Evolutionary conservation across 768 basidiomycete genomes (phyloP).

Genomic region (Paxillus ammoniavirescens): DNA sequence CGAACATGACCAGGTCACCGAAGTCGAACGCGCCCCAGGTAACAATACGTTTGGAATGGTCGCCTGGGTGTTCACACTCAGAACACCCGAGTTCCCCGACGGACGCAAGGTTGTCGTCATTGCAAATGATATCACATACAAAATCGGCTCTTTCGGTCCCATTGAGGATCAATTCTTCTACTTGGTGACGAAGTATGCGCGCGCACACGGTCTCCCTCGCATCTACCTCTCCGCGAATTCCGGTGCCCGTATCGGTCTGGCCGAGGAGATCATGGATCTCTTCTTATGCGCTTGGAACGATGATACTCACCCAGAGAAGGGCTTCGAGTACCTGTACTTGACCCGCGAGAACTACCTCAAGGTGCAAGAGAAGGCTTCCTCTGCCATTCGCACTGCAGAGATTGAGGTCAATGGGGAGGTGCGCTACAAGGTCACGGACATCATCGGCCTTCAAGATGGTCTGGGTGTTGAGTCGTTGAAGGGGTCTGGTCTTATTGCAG

Average conservation of each 20-base stretch:
- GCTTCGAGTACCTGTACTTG: constrained; percentile 93
- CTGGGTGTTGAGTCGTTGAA: constrained; percentile 94
- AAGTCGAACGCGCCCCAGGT: constrained; percentile 90
- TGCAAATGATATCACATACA: constrained; percentile 98
- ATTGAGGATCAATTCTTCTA: constrained; percentile 95
- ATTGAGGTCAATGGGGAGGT: constrained; percentile 84
- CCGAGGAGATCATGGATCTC: constrained; percentile 84
- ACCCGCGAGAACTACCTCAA: constrained; percentile 89
- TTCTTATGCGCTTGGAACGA: constrained; percentile 95
- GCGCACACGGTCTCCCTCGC: constrained; percentile 82
- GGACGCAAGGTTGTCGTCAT: constrained; percentile 88
- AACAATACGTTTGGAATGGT: constrained; percentile 98
- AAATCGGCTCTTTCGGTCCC: constrained; percentile 98
- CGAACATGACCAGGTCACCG: constrained; percentile 86
- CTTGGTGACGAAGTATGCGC: constrained; percentile 91
- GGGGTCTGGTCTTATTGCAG: constrained; percentile 97
- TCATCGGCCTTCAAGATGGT: constrained; percentile 97
- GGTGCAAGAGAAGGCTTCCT: constrained; percentile 80
- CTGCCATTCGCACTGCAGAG: constrained; percentile 78
- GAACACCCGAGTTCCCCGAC: constrained; percentile 87
- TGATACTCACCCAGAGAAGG: constrained; percentile 82
- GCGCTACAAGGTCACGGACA: constrained; percentile 91
- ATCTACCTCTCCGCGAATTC: constrained; percentile 99
- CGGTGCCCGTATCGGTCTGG: constrained; percentile 93
- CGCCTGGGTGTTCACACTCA: constrained; percentile 91